Evolutionary conservation across 2,329 filamentous ascomycete genomes (phyloP).

Genomic region (Penicillium sp.): DNA sequence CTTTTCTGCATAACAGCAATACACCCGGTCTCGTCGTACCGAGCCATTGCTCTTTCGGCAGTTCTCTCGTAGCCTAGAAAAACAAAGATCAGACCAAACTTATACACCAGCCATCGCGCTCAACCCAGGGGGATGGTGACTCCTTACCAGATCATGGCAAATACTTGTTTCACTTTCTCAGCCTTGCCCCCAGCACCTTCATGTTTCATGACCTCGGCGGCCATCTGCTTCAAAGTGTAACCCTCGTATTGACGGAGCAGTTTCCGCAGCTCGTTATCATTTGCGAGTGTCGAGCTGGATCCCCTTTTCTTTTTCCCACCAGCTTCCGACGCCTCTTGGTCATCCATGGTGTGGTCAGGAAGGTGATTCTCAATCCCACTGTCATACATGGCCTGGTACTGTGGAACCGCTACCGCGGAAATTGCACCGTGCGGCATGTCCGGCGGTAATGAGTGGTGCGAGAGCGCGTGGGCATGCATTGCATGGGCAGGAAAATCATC

Average conservation of each 20-base stretch:
- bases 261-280: conserved; percentile 52
- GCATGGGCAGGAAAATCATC: conserved; percentile 42
- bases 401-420: conserved; percentile 34
- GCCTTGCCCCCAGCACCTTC: conserved; percentile 53
- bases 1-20: conserved; percentile 89
- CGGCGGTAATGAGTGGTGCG: conserved; percentile 38
- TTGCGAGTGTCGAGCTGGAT: conserved; percentile 50
- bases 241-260: conserved; percentile 50
- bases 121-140: too few species aligned
- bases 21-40: conserved; percentile 88
- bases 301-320: conserved; percentile 49
- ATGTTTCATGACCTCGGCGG: conserved; percentile 51
- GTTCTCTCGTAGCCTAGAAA: conserved; percentile 48
- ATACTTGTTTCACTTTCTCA: conserved; percentile 55
- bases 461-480: conserved; percentile 37
- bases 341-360: conserved; percentile 42
- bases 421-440: conserved; percentile 38
- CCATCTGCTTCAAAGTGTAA: conserved; percentile 49
- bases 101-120: conserved; percentile 3
- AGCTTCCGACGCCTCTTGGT: conserved; percentile 47
- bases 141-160: conserved; percentile 54
- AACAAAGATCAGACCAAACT: background rate
- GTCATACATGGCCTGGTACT: conserved; percentile 45
- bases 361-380: conserved; percentile 45
- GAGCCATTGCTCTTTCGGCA: conserved; percentile 58